A percentile compares a stretch with the other conserved stretches of the same genome.
These are phyloP conservation scores for Geotrichum bryndzae DNA, from an alignment of 1,139 yeast genomes.

Conservation along the genomic window DNA sequence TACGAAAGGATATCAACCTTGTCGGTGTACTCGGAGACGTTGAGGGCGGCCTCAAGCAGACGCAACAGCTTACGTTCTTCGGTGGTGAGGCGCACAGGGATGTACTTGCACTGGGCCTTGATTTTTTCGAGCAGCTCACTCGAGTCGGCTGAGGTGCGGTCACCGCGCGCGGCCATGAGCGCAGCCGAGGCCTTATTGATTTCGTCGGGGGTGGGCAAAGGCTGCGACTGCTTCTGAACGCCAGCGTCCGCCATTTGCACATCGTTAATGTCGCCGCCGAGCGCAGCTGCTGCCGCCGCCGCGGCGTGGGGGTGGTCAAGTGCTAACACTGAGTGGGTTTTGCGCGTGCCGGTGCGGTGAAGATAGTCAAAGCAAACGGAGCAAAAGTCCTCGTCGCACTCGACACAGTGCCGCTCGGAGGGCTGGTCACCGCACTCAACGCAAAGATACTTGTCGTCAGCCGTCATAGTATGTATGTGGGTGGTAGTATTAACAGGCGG, in stretches of 20 bases:
- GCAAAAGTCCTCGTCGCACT: conserved; percentile 61
- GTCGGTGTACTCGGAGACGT: conserved; percentile 73
- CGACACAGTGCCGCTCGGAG: conserved; percentile 48
- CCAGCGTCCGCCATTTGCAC: not conserved
- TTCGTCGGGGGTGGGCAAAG: not conserved
- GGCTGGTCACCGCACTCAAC: conserved; percentile 69
- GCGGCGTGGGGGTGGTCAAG: not conserved
- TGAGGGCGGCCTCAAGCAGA: conserved; percentile 60
- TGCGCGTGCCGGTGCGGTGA: conserved; percentile 51
- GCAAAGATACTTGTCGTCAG: conserved; percentile 37
- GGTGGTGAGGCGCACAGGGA: conserved; percentile 57
- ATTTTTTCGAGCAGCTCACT: conserved; percentile 34
- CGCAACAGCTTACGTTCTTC: conserved; percentile 62
- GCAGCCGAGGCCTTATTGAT: not conserved
- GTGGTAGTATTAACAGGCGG: not conserved
- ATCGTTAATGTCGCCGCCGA: not conserved
- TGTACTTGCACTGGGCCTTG: conserved; percentile 45
- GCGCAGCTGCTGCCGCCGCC: not conserved
- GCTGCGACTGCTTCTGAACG: not conserved
- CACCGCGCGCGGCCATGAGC: conserved; percentile 5
- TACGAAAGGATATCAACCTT: conserved; percentile 61
- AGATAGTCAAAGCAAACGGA: conserved; percentile 58
- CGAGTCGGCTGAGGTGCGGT: not conserved
- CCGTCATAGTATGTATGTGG: conserved; percentile 15
- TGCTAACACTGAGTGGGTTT: conserved; percentile 1